These are phyloP conservation scores for Suhomyces anneliseae DNA, from an alignment of 1,139 yeast genomes.

Conservation along the genomic window DNA sequence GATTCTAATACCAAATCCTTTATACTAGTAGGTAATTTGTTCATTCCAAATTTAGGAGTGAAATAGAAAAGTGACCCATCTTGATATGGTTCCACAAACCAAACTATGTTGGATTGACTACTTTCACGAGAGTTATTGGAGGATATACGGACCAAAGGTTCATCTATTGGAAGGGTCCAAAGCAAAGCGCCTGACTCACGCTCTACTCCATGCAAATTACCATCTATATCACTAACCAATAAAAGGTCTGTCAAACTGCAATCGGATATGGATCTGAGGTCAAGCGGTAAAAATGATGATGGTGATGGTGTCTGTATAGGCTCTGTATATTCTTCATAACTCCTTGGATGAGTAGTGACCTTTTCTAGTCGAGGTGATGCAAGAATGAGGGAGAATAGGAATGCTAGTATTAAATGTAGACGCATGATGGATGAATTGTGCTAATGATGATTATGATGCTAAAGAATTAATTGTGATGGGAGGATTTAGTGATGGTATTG, in stretches of 20 bases:
- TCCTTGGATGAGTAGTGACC: slow-evolving; percentile 16
- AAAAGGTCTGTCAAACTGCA: slow-evolving; percentile 63
- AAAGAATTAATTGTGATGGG: too few relatives aligned
- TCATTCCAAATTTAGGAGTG: slow-evolving; percentile 74
- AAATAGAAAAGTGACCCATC: slow-evolving; percentile 89
- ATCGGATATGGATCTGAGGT: slow-evolving; percentile 46
- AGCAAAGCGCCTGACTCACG: slow-evolving; percentile 72
- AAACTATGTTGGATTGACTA: slow-evolving; percentile 36
- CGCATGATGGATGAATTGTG: slow-evolving; percentile 5
- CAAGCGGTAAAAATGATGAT: slow-evolving; percentile 30
- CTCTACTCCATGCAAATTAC: slow-evolving; percentile 79
- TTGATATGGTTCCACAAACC: slow-evolving; percentile 91
- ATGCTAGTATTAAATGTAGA: slow-evolving; percentile 7
- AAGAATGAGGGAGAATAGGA: slow-evolving; percentile 6
- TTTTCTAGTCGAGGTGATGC: slow-evolving; percentile 30
- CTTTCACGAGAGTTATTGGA: slow-evolving; percentile 29
- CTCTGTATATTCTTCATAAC: slow-evolving; percentile 4
- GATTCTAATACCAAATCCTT: slow-evolving; percentile 77
- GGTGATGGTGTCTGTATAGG: slow-evolving; percentile 10
- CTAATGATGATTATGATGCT: too few relatives aligned
- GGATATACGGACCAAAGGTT: slow-evolving; percentile 51
- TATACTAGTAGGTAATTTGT: slow-evolving; percentile 79
- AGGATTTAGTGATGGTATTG: too few relatives aligned
- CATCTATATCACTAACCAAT: slow-evolving; percentile 82
- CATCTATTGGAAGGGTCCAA: slow-evolving; percentile 70